Evolutionary conservation across 2,329 filamentous ascomycete species (phyloP), one percentile per base, ranked within the genome.

Genomic region (Periconia sp.): DNA sequence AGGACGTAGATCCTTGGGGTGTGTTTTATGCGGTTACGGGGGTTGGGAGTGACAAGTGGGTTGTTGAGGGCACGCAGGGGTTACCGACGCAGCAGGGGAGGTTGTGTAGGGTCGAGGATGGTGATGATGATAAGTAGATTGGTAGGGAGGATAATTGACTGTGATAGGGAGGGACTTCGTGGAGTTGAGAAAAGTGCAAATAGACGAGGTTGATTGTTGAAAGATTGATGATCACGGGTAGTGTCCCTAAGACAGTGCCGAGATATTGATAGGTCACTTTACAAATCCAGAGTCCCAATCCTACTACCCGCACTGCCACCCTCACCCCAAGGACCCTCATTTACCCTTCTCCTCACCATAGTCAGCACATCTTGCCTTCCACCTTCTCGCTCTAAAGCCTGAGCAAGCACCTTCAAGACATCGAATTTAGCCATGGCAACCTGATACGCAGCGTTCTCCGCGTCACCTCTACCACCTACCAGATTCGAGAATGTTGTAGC

Each of bases 381-480:
- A 8, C 48, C 57, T 50, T 65, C 58, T 6, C 67, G 63, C 46
- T 73, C 71, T 11, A 84, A 52, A 10, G 65, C 62, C 17, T 63
- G 52, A 19, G 78, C 68, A n/a, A 84, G 61, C 4, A 73, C 72
- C 12, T 75, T 74, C 34, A 84, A 53, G 3, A 77, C 77, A 41
- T 82, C 81, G 50, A 81, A 81, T 54, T 83, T 84, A 0, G 79
- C 77, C 33, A 72, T 74, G 1, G 80, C 80, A 29, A 85, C 73
- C 48, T 77, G 75, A 66, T 80, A 84, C 3, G 81, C 79, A 2
- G 78, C 74, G 49, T 76, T 80, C 55, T 84, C 78, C 1, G 76
- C 68, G 55, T 83, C 81, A 2, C 78, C 79, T 8, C 76, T 70
- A 8, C 81, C 81, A 11, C 78, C 79, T 0, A 83, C 80, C n/a